Conservation (phyloP, 768 basidiomycete species). For the Amanita jacksonii region DNA sequence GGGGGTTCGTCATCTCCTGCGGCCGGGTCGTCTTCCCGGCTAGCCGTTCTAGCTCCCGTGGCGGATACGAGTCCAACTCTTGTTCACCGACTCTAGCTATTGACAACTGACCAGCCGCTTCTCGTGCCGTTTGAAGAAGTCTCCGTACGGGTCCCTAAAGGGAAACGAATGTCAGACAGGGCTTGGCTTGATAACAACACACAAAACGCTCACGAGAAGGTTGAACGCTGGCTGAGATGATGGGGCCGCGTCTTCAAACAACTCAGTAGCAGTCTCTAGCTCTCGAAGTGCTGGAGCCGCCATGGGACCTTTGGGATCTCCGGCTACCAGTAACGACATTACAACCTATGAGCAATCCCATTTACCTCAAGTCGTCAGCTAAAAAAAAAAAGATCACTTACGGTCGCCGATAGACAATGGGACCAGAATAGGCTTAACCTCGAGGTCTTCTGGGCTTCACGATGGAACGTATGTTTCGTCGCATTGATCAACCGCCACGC, state of each 20-base stretch:
- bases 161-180: neutral
- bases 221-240: slow-evolving; percentile 35
- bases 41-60: slow-evolving; percentile 44
- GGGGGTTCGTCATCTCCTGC: slow-evolving; percentile 11
- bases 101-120: slow-evolving; percentile 22
- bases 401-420: slow-evolving; percentile 52
- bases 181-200: too few species aligned
- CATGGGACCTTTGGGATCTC: slow-evolving; percentile 39
- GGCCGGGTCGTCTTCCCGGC: slow-evolving; percentile 37
- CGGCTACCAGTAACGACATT: slow-evolving; percentile 45
- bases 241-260: slow-evolving; percentile 40
- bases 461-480: slow-evolving; percentile 32
- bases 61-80: slow-evolving; percentile 19
- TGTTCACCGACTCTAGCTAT: slow-evolving; percentile 12
- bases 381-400: slow-evolving; percentile 22
- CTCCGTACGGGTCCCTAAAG: slow-evolving; percentile 31
- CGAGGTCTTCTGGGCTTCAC: slow-evolving; percentile 30
- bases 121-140: slow-evolving; percentile 35
- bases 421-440: slow-evolving; percentile 55
- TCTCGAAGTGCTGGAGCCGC: slow-evolving; percentile 38
- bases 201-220: slow-evolving; percentile 28
- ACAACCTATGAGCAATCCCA: slow-evolving; percentile 33
- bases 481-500: slow-evolving; percentile 56
- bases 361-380: neutral
- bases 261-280: slow-evolving; percentile 30